These are phyloP conservation scores for Chamaecrista fasciculata DNA, from an alignment of 306 rosid genomes.

Conservation along the genomic window DNA sequence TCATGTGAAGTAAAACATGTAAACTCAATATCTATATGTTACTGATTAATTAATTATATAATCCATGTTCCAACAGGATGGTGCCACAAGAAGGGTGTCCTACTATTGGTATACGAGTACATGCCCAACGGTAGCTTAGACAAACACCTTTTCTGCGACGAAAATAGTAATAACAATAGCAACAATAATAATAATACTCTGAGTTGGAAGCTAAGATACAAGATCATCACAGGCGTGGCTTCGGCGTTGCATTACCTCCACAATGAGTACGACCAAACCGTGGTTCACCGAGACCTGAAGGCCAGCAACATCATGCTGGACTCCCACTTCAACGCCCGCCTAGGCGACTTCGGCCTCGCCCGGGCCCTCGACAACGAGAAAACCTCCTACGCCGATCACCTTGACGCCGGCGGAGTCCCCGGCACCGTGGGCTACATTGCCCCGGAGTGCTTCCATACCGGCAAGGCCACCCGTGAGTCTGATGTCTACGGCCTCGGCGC, in stretches of 20 bases:
- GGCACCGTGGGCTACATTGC: constrained; percentile 83
- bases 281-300: constrained; percentile 66
- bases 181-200: no score
- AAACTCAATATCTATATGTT: no score
- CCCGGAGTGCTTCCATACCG: constrained; percentile 78
- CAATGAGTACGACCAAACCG: constrained; percentile 62
- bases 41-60: no score
- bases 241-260: constrained; percentile 64
- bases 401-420: constrained; percentile 55
- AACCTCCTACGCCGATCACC: constrained; percentile 52
- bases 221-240: constrained; percentile 59
- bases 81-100: constrained; percentile 60
- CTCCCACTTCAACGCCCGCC: constrained; percentile 54
- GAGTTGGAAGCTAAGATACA: constrained; percentile 62
- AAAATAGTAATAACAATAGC: no score
- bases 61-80: no score
- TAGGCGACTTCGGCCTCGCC: constrained; percentile 68
- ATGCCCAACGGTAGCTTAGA: constrained; percentile 85
- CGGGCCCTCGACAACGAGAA: constrained; percentile 66
- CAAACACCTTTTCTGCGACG: constrained; percentile 55
- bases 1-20: no score
- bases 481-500: constrained; percentile 69
- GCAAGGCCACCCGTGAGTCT: constrained; percentile 62
- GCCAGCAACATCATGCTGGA: constrained; percentile 76
- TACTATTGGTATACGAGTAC: constrained; percentile 69